Evolutionary conservation across 2,329 filamentous ascomycete genomes (phyloP).

Genomic region (Madurella fahalii): DNA sequence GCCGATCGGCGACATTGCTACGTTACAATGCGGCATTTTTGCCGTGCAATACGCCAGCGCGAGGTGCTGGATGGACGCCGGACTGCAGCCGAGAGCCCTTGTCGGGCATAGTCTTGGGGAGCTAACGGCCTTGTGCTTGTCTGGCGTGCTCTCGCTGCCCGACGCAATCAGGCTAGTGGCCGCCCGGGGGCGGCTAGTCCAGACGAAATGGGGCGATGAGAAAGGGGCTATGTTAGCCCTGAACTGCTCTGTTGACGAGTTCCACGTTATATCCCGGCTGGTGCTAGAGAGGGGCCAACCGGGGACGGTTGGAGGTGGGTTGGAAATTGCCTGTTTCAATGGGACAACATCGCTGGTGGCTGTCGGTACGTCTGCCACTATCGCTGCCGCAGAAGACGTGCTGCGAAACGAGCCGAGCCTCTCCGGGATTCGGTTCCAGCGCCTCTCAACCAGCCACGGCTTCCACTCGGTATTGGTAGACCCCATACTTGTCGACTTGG

Average conservation of each 20-base stretch:
- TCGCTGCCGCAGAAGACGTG: neutral
- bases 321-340: neutral
- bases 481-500: neutral
- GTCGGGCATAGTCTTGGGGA: conserved; percentile 43
- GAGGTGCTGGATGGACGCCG: conserved; percentile 35
- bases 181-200: conserved; percentile 30
- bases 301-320: too few relatives aligned
- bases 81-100: conserved; percentile 27
- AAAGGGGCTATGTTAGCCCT: conserved; percentile 37
- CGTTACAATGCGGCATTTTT: conserved; percentile 40
- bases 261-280: neutral
- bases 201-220: conserved; percentile 34
- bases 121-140: conserved; percentile 37
- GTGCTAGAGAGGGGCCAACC: neutral
- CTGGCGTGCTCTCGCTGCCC: conserved; percentile 29
- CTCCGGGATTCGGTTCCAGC: neutral
- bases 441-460: conserved; percentile 5
- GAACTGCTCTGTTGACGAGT: conserved; percentile 5
- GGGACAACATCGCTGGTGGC: neutral
- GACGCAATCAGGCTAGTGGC: conserved; percentile 32
- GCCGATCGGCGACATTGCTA: conserved; percentile 25
- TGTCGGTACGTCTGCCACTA: neutral
- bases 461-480: conserved; percentile 7
- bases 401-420: neutral
- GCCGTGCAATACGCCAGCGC: conserved; percentile 37